Conservation (phyloP, 352 stramenopile genomes). For the Albugo laibachii region DNA sequence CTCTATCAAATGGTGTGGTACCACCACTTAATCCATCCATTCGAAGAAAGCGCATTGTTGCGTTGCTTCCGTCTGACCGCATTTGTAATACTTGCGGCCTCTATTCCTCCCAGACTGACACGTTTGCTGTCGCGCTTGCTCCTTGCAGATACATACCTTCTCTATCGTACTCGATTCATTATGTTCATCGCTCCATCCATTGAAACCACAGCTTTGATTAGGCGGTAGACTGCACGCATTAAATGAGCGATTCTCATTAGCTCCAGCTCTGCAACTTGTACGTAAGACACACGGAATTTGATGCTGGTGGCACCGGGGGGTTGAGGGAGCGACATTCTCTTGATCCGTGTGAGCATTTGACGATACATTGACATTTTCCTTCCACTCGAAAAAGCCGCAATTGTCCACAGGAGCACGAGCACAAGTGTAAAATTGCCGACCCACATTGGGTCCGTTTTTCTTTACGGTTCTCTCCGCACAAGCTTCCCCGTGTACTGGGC, state of each 20-base stretch:
- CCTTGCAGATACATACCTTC: not conserved
- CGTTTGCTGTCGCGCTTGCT: not conserved
- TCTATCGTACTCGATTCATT: constrained; percentile 4
- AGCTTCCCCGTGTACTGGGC: constrained; percentile 32
- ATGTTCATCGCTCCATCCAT: constrained; percentile 83
- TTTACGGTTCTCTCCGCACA: constrained; percentile 39
- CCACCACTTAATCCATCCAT: constrained; percentile 32
- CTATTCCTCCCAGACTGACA: constrained; percentile 30
- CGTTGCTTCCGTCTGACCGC: constrained; percentile 44
- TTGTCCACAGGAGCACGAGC: constrained; percentile 22
- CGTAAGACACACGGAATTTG: constrained; percentile 19
- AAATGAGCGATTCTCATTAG: constrained; percentile 86
- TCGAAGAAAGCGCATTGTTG: constrained; percentile 85
- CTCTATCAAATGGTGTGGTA: no score
- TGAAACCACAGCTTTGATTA: constrained; percentile 69
- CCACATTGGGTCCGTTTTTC: constrained; percentile 48
- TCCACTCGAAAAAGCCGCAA: constrained; percentile 60
- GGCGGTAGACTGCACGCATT: constrained; percentile 71
- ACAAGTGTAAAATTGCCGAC: constrained; percentile 41
- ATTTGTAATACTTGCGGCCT: constrained; percentile 87
- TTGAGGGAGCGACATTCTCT: not conserved
- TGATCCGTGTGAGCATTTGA: not conserved
- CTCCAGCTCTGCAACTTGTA: constrained; percentile 21
- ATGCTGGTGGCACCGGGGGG: constrained; percentile 25
- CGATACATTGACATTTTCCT: constrained; percentile 19